phyloP scores from a whole-genome alignment of 2,329 filamentous ascomycete species.

The Dryadomyces sulphureus region DNA sequence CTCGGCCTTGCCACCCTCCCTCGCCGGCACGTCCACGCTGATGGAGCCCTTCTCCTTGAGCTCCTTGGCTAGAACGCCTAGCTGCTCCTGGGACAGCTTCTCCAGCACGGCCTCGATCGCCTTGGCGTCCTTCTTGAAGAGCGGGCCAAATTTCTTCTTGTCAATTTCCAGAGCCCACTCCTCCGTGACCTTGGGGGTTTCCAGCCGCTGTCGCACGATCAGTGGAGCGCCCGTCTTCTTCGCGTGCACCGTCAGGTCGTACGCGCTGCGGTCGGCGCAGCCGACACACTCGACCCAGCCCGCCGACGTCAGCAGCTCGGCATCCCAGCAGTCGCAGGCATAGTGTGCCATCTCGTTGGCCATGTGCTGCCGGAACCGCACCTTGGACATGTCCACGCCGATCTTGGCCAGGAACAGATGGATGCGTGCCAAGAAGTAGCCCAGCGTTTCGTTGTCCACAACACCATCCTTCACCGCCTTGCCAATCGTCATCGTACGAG shows the following conservation, averaged over 20 bases:
- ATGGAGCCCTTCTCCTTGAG: conserved; percentile 63
- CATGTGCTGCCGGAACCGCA: conserved; percentile 97
- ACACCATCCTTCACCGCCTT: conserved; percentile 69
- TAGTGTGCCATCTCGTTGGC: conserved; percentile 69
- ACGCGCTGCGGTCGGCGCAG: conserved; percentile 77
- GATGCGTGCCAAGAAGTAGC: conserved; percentile 93
- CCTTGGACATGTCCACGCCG: conserved; percentile 73
- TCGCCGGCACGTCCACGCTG: conserved; percentile 54
- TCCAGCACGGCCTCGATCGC: conserved; percentile 67
- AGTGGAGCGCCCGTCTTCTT: conserved; percentile 84
- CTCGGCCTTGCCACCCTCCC: conserved; percentile 59
- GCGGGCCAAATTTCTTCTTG: conserved; percentile 90
- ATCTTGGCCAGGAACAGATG: conserved; percentile 80
- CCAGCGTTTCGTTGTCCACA: conserved; percentile 94
- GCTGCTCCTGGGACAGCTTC: conserved; percentile 62
- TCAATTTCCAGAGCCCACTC: conserved; percentile 81
- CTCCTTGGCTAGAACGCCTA: conserved; percentile 63
- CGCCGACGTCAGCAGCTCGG: conserved; percentile 77
- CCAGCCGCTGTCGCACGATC: conserved; percentile 67
- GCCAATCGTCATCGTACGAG: conserved; percentile 62
- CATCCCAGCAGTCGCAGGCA: conserved; percentile 95
- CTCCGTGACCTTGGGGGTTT: conserved; percentile 64
- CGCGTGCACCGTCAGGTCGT: conserved; percentile 82
- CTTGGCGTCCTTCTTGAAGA: conserved; percentile 91
- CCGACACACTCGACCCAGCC: conserved; percentile 99